Evolutionary conservation across 139 green algal species (phyloP), one percentile per base, ranked within the genome.

Genomic region (Volvox reticuliferus): DNA sequence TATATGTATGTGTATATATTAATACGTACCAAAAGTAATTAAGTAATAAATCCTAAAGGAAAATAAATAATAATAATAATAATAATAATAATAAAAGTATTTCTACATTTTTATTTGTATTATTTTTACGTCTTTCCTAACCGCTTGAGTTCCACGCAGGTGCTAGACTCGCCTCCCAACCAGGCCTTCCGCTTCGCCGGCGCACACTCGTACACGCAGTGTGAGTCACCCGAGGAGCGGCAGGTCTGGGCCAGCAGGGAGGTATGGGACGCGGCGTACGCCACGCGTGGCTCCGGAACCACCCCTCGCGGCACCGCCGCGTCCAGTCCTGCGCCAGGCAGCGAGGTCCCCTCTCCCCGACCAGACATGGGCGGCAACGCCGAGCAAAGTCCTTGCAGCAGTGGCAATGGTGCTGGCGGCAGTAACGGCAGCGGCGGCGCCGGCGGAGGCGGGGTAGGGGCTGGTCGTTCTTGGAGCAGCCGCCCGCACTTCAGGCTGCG

Each of bases 111-210:
- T n/a, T n/a, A n/a, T n/a, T n/a, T n/a, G n/a, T n/a, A n/a, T n/a
- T n/a, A n/a, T n/a, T n/a, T n/a, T n/a, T n/a, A n/a, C n/a, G 44
- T 55, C 5, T 55, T 55, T 55, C 44, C 44, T 55, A 55, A 55
- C 9, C 44, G 5, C 9, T 55, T 5, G 9, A 55, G 9, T 55
- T 9, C 1, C 36, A 28, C 19, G 30, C 86, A 90, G 86, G 18
- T 24, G 0, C 86, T 83, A 44, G 86, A 90, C 30, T 32, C 73
- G 3, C 55, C 71, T 0, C 50, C 86, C 19, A 22, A 1, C 28
- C 86, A 90, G 86, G 86, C 86, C 18, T 90, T 84, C 69, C 71
- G 71, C 50, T 90, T 90, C 86, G 86, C 50, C 44, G 86, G 86
- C 73, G 30, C 50, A 3, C 73, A 76, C 69, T 69, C 86, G 44